Evolutionary conservation across 2,329 filamentous ascomycete species (phyloP).

Genomic region (Cordyceps javanica): DNA sequence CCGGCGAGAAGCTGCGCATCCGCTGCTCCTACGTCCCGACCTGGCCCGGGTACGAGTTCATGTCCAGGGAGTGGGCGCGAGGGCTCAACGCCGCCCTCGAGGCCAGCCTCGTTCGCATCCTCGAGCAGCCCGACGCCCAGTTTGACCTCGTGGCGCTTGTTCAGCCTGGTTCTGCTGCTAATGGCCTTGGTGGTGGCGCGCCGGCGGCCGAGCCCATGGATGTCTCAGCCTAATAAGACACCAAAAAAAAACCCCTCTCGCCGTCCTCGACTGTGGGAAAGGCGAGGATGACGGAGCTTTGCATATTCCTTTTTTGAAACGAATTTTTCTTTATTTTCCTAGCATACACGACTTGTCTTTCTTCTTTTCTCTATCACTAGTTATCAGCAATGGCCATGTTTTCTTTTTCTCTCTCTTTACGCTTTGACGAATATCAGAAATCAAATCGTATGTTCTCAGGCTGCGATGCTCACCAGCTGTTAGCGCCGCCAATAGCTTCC

Average conservation of each 20-base stretch:
- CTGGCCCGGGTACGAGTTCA: constrained; percentile 11
- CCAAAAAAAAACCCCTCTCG: too few relatives aligned
- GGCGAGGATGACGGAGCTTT: not conserved
- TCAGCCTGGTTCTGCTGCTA: not conserved
- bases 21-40: constrained; percentile 7
- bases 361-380: not conserved
- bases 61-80: constrained; percentile 8
- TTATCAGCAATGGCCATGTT: not conserved
- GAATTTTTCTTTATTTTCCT: not conserved
- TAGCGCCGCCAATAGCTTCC: too few relatives aligned
- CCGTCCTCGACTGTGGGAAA: too few relatives aligned
- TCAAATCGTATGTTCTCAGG: too few relatives aligned
- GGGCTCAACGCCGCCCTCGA: constrained; percentile 10
- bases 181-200: not conserved
- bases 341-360: not conserved
- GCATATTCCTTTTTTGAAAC: not conserved
- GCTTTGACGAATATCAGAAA: too few relatives aligned
- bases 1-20: constrained; percentile 8
- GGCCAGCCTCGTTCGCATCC: constrained; percentile 8
- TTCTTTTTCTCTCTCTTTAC: not conserved
- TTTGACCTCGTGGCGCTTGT: constrained; percentile 4
- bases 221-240: not conserved
- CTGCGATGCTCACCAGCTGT: too few relatives aligned
- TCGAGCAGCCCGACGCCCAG: constrained; percentile 5
- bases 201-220: not conserved